phyloP scores from a whole-genome alignment of 2,329 filamentous ascomycete species.

The Xylaria sp. region DNA sequence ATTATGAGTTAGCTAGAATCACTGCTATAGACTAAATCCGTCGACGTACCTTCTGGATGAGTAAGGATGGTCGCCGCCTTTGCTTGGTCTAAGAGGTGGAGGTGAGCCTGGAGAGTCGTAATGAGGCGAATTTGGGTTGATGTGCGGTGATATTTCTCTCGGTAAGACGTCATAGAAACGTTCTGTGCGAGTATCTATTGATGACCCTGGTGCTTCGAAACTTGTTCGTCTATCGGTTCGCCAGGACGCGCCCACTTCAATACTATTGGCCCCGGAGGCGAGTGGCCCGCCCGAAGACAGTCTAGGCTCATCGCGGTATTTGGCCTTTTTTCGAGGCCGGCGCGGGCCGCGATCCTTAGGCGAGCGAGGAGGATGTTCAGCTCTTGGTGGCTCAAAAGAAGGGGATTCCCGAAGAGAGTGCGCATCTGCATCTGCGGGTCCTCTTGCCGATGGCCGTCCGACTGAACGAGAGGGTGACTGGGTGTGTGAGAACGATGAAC shows the following conservation, averaged over 20 bases:
- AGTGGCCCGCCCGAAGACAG: constrained; percentile 52
- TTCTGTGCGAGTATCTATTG: constrained; percentile 52
- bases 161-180: constrained; percentile 52
- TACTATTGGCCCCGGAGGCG: constrained; percentile 60
- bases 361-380: constrained; percentile 45
- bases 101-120: constrained; percentile 69
- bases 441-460: constrained; percentile 38
- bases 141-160: constrained; percentile 66
- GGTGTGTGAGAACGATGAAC: constrained; percentile 48
- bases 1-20: constrained; percentile 50
- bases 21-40: constrained; percentile 24
- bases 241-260: constrained; percentile 61
- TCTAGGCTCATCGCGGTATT: constrained; percentile 54
- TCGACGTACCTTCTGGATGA: constrained; percentile 50
- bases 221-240: constrained; percentile 53
- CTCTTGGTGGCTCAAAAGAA: constrained; percentile 40
- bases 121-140: constrained; percentile 62
- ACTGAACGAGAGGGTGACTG: constrained; percentile 46
- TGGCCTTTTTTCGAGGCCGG: constrained; percentile 51
- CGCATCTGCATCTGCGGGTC: constrained; percentile 43
- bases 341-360: constrained; percentile 46
- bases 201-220: constrained; percentile 49
- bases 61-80: constrained; percentile 58
- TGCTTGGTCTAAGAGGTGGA: constrained; percentile 69
- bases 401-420: constrained; percentile 45